Evolutionary conservation across 805 yeast species (phyloP), one percentile per base, ranked within the genome.

Genomic region (Hanseniaspora taiwanica): DNA sequence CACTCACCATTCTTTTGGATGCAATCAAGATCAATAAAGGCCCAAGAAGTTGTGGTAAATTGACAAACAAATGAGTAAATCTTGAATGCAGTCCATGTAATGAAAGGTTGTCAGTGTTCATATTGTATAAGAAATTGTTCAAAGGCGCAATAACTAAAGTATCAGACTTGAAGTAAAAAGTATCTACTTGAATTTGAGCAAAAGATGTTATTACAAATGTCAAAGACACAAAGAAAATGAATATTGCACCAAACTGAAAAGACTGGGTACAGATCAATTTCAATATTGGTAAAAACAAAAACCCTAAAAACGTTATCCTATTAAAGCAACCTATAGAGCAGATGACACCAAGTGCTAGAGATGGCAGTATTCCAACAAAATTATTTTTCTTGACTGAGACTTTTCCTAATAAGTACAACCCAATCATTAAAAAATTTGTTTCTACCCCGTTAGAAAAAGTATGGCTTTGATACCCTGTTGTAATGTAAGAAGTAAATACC

Each of bases 361-460:
- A n/a, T n/a, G n/a, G n/a, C n/a, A n/a, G n/a, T n/a, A n/a, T n/a
- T n/a, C n/a, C n/a, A n/a, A n/a, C n/a, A 45, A 40, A 27, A 58
- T 6, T 53, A 51, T 6, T 50, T 32, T 39, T 35, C 39, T 19
- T 36, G 38, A 16, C 38, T 32, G 24, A 37, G 42, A 49, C 48
- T 40, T 51, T 48, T 60, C 49, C 52, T 71, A 53, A 50, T 59
- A 65, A 48, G 16, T 59, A 56, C 50, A 60, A 76, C 58, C 32
- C 72, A 61, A 43, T 43, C 50, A 44, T 66, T 64, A 54, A 45
- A 20, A 54, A 41, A 61, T 56, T 29, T 1, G 82, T 80, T 55
- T 91, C 99, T 1, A 83, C 52, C 18, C 86, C 73, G 54, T 91
- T 91, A n/a, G 95, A 82, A 50, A 91, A 82, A 1, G 93, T 76